Evolutionary conservation across 2,329 filamentous ascomycete species (phyloP).

Genomic region (Beauveria asiatica): DNA sequence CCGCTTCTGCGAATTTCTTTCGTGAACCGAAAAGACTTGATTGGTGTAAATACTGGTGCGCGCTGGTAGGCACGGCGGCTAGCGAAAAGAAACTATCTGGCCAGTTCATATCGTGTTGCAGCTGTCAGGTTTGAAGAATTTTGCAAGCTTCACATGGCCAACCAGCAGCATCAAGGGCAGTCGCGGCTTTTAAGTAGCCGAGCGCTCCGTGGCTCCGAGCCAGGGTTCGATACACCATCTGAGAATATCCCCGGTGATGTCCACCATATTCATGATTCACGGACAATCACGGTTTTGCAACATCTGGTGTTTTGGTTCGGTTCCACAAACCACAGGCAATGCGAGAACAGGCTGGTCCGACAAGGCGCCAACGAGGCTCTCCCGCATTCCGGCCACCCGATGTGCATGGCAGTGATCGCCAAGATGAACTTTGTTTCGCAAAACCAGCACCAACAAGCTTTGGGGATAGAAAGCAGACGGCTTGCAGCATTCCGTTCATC

Average conservation of each 20-base stretch:
- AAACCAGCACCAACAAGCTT: neutral
- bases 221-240: neutral
- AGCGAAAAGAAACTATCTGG: neutral
- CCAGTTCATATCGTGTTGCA: neutral
- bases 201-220: neutral
- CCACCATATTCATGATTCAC: neutral
- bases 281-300: neutral
- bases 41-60: neutral
- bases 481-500: neutral
- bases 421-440: neutral
- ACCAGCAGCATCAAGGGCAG: neutral
- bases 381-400: neutral
- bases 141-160: neutral
- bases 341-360: neutral
- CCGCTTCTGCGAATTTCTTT: conserved; percentile 1
- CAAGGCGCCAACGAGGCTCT: neutral
- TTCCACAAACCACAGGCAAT: conserved; percentile 4
- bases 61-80: neutral
- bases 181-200: no score
- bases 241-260: neutral
- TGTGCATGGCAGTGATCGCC: neutral
- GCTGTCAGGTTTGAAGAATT: no score
- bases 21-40: neutral
- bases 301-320: neutral
- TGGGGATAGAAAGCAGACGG: neutral